Conservation (phyloP, 1,139 yeast genomes). For the Candida sanyaensis region DNA sequence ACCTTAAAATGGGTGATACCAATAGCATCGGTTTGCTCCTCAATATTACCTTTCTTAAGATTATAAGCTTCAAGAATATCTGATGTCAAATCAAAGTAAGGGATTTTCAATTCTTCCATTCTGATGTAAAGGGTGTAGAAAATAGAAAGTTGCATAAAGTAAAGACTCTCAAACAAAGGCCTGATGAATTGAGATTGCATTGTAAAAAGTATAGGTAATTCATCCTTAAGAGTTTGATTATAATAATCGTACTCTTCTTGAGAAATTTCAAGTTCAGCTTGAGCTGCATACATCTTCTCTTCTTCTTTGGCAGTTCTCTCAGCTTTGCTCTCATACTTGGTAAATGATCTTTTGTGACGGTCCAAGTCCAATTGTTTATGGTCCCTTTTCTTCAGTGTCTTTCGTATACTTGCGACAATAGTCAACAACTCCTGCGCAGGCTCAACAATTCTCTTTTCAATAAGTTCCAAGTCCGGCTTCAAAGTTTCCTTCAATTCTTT, state of each 20-base stretch:
- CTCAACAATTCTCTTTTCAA: slow-evolving; percentile 82
- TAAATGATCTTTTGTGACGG: slow-evolving; percentile 69
- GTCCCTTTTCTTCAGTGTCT: slow-evolving; percentile 93
- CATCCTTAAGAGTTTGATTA: slow-evolving; percentile 89
- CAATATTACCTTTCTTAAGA: slow-evolving; percentile 84
- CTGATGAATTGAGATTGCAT: slow-evolving; percentile 90
- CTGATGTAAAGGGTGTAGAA: slow-evolving; percentile 87
- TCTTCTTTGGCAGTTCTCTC: slow-evolving; percentile 87
- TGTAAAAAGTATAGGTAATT: slow-evolving; percentile 81
- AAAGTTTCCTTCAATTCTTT: slow-evolving; percentile 80
- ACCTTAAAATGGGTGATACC: slow-evolving; percentile 86
- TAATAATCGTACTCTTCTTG: slow-evolving; percentile 95
- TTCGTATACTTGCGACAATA: slow-evolving; percentile 79
- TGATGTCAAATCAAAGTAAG: slow-evolving; percentile 83
- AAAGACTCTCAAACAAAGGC: slow-evolving; percentile 90
- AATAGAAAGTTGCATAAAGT: slow-evolving; percentile 96
- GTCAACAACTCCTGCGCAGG: slow-evolving; percentile 92
- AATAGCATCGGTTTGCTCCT: slow-evolving; percentile 83
- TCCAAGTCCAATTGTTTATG: slow-evolving; percentile 95
- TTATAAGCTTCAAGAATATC: slow-evolving; percentile 82
- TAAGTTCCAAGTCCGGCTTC: slow-evolving; percentile 90
- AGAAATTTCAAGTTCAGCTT: slow-evolving; percentile 86
- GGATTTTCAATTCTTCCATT: slow-evolving; percentile 96
- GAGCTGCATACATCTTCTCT: slow-evolving; percentile 83
- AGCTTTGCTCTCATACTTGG: slow-evolving; percentile 77